Conservation (phyloP, 176 grass and related monocot genomes). For the Oryza rufipogon region DNA sequence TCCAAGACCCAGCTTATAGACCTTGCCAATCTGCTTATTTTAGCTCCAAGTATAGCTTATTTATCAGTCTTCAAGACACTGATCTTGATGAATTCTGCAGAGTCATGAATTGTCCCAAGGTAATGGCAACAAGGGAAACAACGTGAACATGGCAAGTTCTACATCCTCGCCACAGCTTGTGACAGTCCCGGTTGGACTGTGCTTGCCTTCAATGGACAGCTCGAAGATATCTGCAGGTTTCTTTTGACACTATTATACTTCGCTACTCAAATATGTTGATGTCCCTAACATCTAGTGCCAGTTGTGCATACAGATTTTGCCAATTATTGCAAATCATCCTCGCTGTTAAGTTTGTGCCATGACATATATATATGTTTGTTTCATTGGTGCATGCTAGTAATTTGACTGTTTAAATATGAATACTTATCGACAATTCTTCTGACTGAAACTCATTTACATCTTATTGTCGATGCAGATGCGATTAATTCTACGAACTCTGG, state of each 20-base stretch:
- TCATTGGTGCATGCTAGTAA: too few species aligned
- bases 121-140: constrained; percentile 45
- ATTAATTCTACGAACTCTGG: constrained; percentile 38
- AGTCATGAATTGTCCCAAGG: constrained; percentile 45
- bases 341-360: background rate
- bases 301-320: constrained; percentile 9
- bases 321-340: background rate
- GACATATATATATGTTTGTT: background rate
- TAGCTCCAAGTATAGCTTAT: background rate
- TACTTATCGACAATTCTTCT: background rate
- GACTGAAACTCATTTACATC: constrained; percentile 1
- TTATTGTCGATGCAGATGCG: constrained; percentile 44
- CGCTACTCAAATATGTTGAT: constrained; percentile 7
- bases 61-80: constrained; percentile 11
- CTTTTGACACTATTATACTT: constrained; percentile 25
- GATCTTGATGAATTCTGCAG: constrained; percentile 54
- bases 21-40: background rate
- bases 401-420: background rate
- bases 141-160: constrained; percentile 30
- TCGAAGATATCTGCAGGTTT: constrained; percentile 52
- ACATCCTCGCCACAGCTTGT: constrained; percentile 44
- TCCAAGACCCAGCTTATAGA: too few species aligned
- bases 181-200: constrained; percentile 61
- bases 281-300: constrained; percentile 13
- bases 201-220: constrained; percentile 44